Conservation (phyloP, 306 rosid genomes). For the Glycyrrhiza uralensis region DNA sequence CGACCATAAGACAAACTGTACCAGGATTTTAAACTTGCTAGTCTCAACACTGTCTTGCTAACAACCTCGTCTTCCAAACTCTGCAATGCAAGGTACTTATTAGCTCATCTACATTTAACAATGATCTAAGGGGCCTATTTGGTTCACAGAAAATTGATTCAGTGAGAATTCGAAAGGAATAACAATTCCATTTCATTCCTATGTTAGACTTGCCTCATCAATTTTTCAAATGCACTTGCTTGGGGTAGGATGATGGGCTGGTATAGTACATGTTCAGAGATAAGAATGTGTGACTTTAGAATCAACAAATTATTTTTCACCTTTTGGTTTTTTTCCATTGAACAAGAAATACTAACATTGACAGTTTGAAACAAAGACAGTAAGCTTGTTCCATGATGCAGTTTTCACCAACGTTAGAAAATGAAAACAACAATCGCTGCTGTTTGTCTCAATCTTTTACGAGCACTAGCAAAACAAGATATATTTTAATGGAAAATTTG, state of each 20-base stretch:
- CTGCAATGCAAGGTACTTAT: constrained; percentile 44
- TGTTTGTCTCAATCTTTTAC: background rate
- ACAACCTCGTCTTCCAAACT: constrained; percentile 98
- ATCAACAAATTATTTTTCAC: background rate
- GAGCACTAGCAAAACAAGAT: background rate
- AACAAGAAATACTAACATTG: background rate
- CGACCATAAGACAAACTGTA: constrained; percentile 90
- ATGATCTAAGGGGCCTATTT: background rate
- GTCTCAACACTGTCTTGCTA: constrained; percentile 71
- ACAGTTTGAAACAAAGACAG: background rate
- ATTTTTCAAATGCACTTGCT: background rate
- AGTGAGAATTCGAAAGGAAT: background rate
- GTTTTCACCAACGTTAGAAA: background rate
- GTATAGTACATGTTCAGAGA: background rate
- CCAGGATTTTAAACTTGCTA: constrained; percentile 92
- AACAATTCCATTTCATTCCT: background rate
- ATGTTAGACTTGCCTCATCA: background rate
- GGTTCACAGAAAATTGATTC: constrained; percentile 7
- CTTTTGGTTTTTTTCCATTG: background rate
- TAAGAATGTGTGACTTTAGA: background rate
- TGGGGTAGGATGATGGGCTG: background rate
- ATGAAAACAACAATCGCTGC: background rate
- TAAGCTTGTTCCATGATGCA: background rate
- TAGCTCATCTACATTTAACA: constrained; percentile 12
- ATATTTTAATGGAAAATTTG: background rate